Evolutionary conservation across 164 flowering plant species (phyloP), one percentile per base, ranked within the genome.

Genomic region (Pachysandra terminalis): DNA sequence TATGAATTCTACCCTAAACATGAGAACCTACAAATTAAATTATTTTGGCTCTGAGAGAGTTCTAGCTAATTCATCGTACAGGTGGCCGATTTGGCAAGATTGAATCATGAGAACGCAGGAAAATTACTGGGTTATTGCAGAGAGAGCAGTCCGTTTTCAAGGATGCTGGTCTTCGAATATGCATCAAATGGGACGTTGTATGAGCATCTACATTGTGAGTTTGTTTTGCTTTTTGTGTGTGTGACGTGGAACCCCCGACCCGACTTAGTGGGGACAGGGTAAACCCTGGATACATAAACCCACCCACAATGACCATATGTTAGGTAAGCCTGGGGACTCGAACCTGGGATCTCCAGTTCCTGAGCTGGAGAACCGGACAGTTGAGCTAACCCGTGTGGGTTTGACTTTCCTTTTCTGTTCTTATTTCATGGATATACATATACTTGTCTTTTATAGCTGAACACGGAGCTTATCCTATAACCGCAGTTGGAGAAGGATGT

Each of bases 81-180:
- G 98, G 98, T 95, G 59, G 96, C 90, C 60, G 98, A 89, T 79
- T 79, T 89, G 84, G 90, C 96, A 63, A 87, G 96, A 82, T 63
- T 90, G 69, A 76, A 80, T 69, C 94, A 95, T 55, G 96, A 85
- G 69, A 87, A 95, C 72, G 71, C 82, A 13, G 98, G 86, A 62
- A 95, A 86, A 71, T 71, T 95, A 26, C 78, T 91, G 15, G 98
- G 98, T 5, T 91, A 90, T 69, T 91, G 98, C 75, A 84, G 80
- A 66, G 98, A 90, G 74, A 83, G 85, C 65, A 56, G 74, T 63
- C 96, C 92, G n/a, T 89, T 91, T 79, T 80, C 97, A 32, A 86
- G 98, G 79, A 95, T 95, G 97, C 83, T 95, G 69, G 96, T 95
- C 66, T 86, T 91, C 74, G 93, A 89, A 67, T 95, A 95, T 80